A percentile compares a stretch with the other conserved stretches of the same genome.
phyloP scores from a whole-genome alignment of 495 filamentous ascomycete genomes.

The Penicillium egyptiacum region DNA sequence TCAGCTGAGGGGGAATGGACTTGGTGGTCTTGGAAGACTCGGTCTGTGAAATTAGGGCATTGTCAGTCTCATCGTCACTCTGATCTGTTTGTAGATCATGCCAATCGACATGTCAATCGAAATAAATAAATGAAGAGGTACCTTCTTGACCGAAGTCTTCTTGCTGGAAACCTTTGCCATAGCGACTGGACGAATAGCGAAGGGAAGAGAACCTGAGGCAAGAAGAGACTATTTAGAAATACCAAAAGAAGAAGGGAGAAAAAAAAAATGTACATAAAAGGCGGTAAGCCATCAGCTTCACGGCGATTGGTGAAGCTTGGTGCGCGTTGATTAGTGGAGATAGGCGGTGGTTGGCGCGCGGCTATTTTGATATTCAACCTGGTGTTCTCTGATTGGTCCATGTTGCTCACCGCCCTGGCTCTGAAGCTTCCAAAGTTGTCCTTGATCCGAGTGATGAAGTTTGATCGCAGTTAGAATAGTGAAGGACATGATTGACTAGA shows the following conservation, averaged over 20 bases:
- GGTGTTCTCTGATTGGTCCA: not conserved
- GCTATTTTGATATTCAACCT: not conserved
- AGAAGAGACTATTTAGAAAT: constrained; percentile 12
- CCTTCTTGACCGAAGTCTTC: constrained; percentile 40
- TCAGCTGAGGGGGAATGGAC: constrained; percentile 52
- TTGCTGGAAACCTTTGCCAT: constrained; percentile 41
- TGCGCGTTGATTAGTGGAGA: not conserved
- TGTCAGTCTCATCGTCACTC: constrained; percentile 12
- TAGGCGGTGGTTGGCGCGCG: not conserved
- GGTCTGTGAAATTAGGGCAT: constrained; percentile 12
- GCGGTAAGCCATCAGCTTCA: constrained; percentile 15
- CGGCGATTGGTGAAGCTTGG: constrained; percentile 24
- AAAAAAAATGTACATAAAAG: constrained; percentile 34
- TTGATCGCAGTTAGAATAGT: not conserved
- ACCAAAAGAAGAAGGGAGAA: constrained; percentile 36
- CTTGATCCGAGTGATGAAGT: not conserved
- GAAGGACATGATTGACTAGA: not conserved
- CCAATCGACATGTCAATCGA: constrained; percentile 1
- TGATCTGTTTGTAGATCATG: not conserved
- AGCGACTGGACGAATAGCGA: not conserved
- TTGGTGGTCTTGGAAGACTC: constrained; percentile 21
- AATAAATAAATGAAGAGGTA: constrained; percentile 20
- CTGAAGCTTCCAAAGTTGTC: not conserved
- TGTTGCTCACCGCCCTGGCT: too few relatives aligned
- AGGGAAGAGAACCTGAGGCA: constrained; percentile 10